Evolutionary conservation across 2,329 filamentous ascomycete genomes (phyloP), one percentile per base, ranked within the genome.

Genomic region (Davidsoniella virescens): DNA sequence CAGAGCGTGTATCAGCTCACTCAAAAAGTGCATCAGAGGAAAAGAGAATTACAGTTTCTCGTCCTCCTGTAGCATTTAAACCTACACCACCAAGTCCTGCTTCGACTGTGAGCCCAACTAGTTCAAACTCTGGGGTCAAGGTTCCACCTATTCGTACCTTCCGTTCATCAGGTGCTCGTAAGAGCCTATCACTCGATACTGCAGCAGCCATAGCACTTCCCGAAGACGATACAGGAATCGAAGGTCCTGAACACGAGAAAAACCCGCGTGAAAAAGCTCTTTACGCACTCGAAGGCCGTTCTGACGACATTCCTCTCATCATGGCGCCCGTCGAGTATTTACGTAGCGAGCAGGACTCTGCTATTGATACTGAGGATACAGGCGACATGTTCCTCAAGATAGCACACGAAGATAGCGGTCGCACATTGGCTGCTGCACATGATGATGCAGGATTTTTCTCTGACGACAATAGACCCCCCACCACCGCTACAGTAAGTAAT

Each of bases 311-410:
- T n/a, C 42, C 51, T 12, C 37, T 49, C 8, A 50, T 50, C 23
- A 52, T 52, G 51, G 18, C 42, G 16, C 47, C 47, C 6, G 18
- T 33, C 9, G 37, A 37, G 12, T 46, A 33, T 14, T 18, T n/a
- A 3, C 17, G 23, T 16, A 3, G n/a, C 41, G 36, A 45, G 25
- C 38, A 17, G 9, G 66, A 33, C 57, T 57, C 16, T 48, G 25
- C 37, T n/a, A 25, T 57, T 8, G 59, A 72, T 47, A 64, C 62
- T 40, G 75, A 78, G 49, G 75, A 76, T 55, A 73, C 68, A 3
- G 72, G 72, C 38, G 75, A 79, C 55, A 64, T 78, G 39, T 79
- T 78, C 55, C 67, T 79, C 53, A 71, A 67, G 49, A 78, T 79
- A 53, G 75, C 75, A 10, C 66, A 70, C 9, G 73, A 78, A 52